Base-by-base conservation (phyloP, 371 early-diverging fungal genomes). In the Phascolomyces articulosus region DNA sequence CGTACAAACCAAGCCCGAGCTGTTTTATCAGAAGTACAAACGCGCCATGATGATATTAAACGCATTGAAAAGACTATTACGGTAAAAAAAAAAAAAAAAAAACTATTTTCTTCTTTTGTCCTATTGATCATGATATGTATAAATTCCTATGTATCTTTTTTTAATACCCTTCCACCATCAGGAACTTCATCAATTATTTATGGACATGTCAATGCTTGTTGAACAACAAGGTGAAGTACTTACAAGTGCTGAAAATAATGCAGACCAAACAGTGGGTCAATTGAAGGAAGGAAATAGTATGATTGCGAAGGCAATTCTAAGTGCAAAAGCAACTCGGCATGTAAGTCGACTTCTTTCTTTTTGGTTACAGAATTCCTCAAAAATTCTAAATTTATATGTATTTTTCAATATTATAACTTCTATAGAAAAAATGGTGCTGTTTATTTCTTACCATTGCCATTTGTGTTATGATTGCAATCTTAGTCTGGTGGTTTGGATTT, bases 151-250 rank as follows among this genome's bases (percentile, higher is more conserved):
- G n/a, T n/a, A n/a, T n/a, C n/a, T n/a, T n/a, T n/a, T n/a, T n/a
- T n/a, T n/a, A n/a, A n/a, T n/a, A n/a, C n/a, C n/a, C n/a, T n/a
- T n/a, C n/a, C n/a, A n/a, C n/a, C 18, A 10, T 65, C 49, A 64
- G 64, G 66, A 66, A 57, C 28, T 66, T 20, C 56, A 63, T 21
- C 64, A 64, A 61, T 26, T 64, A 15, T 66, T 55, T 38, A 78
- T 87, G 26, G 93, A 94, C 71, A 91, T 94, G 93, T 82, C 90
- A 24, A 90, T 90, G 40, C 75, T 93, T 28, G 92, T 93, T 1
- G 85, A 87, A 26, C 84, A 87, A 15, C 93, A 93, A 69, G 93
- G 88, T n/a, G 87, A 85, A 55, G 65, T 88, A 40, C 63, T 94
- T 24, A 81, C 89, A 55, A 77, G 86, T 40, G 89, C 91, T 27